Percentiles rank a stretch among this genome's conserved stretches.
Conservation (phyloP, 2,329 filamentous ascomycete species). For the Trichoderma hamatum region DNA sequence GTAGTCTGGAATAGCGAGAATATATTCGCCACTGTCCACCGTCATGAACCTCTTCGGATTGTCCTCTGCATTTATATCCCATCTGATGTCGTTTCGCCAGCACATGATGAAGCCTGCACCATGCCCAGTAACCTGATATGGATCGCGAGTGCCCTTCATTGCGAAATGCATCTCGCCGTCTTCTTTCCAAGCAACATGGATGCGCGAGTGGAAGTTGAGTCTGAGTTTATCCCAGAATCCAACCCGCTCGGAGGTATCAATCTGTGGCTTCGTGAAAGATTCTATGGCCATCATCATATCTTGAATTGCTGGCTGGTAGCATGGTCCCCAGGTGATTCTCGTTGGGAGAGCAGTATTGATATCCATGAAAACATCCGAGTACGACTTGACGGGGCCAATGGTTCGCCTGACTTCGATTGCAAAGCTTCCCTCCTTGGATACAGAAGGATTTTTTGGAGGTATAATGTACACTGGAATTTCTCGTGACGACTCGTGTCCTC, state of each 20-base stretch:
- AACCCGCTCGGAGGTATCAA: constrained; percentile 90
- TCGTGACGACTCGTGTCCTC: constrained; percentile 77
- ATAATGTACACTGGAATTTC: constrained; percentile 83
- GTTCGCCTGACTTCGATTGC: constrained; percentile 86
- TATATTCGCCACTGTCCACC: constrained; percentile 92
- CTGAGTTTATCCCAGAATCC: constrained; percentile 99
- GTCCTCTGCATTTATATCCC: constrained; percentile 80
- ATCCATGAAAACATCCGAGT: constrained; percentile 87
- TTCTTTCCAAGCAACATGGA: constrained; percentile 88
- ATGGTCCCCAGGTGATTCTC: constrained; percentile 94
- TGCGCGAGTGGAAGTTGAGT: constrained; percentile 88
- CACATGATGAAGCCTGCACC: constrained; percentile 98
- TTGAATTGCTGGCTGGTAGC: constrained; percentile 96
- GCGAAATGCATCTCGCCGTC: constrained; percentile 94
- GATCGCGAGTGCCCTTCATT: constrained; percentile 88
- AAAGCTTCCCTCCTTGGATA: constrained; percentile 66
- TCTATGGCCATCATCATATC: constrained; percentile 99
- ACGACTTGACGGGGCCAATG: constrained; percentile 93
- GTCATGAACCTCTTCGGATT: constrained; percentile 94
- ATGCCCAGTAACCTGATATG: constrained; percentile 88
- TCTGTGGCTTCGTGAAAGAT: constrained; percentile 92
- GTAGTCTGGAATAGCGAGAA: constrained; percentile 92
- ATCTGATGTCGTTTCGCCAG: constrained; percentile 91
- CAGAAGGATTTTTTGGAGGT: constrained; percentile 63
- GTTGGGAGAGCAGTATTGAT: constrained; percentile 94